phyloP scores from a whole-genome alignment of 2,329 filamentous ascomycete genomes.

The Penicillium occitanis region DNA sequence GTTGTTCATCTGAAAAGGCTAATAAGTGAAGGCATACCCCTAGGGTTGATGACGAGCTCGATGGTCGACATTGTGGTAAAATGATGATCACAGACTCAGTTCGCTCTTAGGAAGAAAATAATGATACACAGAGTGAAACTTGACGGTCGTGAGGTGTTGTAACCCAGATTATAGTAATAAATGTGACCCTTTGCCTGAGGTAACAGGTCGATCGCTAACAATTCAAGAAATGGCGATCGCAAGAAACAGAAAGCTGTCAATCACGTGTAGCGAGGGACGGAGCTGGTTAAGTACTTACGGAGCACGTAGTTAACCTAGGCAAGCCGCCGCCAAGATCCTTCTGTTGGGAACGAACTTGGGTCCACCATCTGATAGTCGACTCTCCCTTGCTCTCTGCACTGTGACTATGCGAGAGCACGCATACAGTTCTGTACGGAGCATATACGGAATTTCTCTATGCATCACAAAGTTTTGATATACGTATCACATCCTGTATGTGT shows the following conservation, averaged over 20 bases:
- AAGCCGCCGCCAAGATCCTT: background rate
- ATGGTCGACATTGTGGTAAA: constrained; percentile 17
- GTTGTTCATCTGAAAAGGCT: no score
- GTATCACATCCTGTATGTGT: background rate
- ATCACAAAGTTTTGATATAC: background rate
- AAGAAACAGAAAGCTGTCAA: background rate
- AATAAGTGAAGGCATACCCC: constrained; percentile 28
- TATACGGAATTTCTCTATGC: background rate
- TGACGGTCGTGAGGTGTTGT: background rate
- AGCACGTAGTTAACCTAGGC: background rate
- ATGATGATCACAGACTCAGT: background rate
- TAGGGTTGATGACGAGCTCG: constrained; percentile 36
- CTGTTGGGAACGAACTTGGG: background rate
- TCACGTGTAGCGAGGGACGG: background rate
- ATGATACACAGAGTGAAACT: background rate
- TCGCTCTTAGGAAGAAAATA: background rate
- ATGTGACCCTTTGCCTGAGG: background rate
- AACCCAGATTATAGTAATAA: background rate
- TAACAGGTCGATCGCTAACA: background rate
- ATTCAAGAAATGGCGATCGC: background rate
- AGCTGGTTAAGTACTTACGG: background rate
- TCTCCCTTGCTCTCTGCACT: constrained; percentile 1
- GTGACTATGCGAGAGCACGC: constrained; percentile 2
- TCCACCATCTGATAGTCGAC: background rate
- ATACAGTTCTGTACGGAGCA: background rate